These are phyloP conservation scores for Lumnitzera racemosa DNA, from an alignment of 345 rosid genomes.

Conservation along the genomic window DNA sequence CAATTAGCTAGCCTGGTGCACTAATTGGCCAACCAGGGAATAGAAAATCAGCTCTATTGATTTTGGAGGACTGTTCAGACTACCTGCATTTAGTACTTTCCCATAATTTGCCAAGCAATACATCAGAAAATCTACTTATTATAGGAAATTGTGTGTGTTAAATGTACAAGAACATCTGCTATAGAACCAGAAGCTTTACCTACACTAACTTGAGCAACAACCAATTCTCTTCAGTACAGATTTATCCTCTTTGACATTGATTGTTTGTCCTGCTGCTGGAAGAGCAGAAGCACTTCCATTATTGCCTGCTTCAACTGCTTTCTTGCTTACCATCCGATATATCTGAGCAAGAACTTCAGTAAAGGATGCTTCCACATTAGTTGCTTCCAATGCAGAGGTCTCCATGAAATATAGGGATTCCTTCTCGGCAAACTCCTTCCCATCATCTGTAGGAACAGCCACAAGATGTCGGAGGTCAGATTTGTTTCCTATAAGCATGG, in stretches of 20 bases:
- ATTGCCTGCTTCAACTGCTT: constrained; percentile 38
- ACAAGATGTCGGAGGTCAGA: constrained; percentile 43
- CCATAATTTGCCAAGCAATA: too few species aligned
- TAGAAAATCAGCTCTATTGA: too few species aligned
- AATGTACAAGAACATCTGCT: background rate
- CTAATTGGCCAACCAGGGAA: too few species aligned
- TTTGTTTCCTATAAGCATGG: constrained; percentile 51
- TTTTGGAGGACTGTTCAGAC: too few species aligned
- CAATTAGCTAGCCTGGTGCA: too few species aligned
- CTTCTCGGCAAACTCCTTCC: constrained; percentile 34
- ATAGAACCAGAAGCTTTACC: background rate
- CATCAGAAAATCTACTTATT: background rate
- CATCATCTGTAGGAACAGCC: constrained; percentile 37
- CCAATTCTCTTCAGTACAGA: constrained; percentile 23
- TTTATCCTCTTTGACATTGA: constrained; percentile 34
- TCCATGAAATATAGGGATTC: constrained; percentile 46
- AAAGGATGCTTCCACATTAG: constrained; percentile 47
- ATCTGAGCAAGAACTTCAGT: constrained; percentile 42
- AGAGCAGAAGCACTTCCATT: constrained; percentile 19
- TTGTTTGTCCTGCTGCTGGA: constrained; percentile 30
- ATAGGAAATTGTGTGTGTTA: background rate
- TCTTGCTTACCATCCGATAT: constrained; percentile 37
- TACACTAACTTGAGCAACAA: constrained; percentile 28
- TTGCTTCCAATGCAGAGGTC: constrained; percentile 42
- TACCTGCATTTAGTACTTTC: too few species aligned